Conservation (phyloP, 345 rosid species). For the Camelina neglecta region DNA sequence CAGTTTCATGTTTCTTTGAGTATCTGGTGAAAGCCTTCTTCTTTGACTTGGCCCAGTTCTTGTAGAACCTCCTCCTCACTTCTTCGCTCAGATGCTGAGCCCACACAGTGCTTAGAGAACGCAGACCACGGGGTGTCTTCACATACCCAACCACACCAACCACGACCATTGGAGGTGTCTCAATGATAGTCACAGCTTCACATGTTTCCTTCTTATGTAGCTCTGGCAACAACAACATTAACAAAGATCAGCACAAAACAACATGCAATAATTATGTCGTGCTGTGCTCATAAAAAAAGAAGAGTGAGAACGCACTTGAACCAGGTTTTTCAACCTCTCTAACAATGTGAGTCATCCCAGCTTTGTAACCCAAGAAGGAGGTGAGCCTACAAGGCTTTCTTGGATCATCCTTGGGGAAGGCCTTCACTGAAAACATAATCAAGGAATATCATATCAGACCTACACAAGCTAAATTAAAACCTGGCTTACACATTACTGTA, state of each 20-base stretch:
- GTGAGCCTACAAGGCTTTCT: conserved; percentile 76
- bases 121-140: conserved; percentile 83
- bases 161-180: conserved; percentile 91
- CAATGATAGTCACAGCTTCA: conserved; percentile 83
- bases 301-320: conserved; percentile 57
- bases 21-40: conserved; percentile 86
- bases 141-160: conserved; percentile 94
- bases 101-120: conserved; percentile 79
- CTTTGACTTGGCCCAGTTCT: conserved; percentile 90
- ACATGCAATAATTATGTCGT: not conserved
- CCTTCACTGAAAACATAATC: conserved; percentile 66
- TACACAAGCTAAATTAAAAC: not conserved
- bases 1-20: conserved; percentile 65
- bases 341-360: conserved; percentile 97
- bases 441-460: not conserved
- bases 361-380: conserved; percentile 88
- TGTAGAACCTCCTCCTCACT: conserved; percentile 83
- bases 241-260: not conserved
- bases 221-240: conserved; percentile 42
- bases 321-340: conserved; percentile 97
- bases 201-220: conserved; percentile 98
- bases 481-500: not conserved
- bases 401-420: conserved; percentile 87
- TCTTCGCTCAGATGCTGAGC: conserved; percentile 93
- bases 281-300: not conserved